Percentiles rank a stretch among this genome's conserved stretches.
Conservation (phyloP, 257 asterid genomes). For the Solanum bukasovii region DNA sequence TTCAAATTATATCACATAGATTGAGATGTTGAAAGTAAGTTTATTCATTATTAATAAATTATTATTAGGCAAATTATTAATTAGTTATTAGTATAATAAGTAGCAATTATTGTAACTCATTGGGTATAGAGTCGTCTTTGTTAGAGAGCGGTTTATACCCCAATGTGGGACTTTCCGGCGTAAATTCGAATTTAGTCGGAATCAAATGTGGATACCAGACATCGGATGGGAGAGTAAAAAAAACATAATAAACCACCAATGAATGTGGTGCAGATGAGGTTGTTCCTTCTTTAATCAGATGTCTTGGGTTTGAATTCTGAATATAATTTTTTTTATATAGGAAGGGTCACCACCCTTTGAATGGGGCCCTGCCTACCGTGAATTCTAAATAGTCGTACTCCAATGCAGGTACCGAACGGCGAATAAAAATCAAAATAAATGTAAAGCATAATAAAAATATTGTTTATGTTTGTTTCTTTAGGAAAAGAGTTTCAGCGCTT, state of each 20-base stretch:
- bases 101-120: neutral
- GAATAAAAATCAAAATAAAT: too few species aligned
- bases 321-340: too few species aligned
- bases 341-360: too few species aligned
- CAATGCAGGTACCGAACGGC: fast-evolving
- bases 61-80: neutral
- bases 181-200: too few species aligned
- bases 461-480: too few species aligned
- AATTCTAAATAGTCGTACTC: too few species aligned
- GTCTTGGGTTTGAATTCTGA: too few species aligned
- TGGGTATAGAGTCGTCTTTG: neutral
- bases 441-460: too few species aligned
- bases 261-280: neutral
- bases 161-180: fast-evolving
- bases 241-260: neutral
- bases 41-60: neutral
- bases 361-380: too few species aligned
- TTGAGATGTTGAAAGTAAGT: neutral
- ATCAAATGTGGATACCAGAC: too few species aligned
- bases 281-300: too few species aligned
- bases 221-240: too few species aligned
- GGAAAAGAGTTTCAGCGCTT: neutral
- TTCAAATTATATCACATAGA: neutral
- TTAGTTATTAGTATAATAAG: neutral
- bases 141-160: neutral